Conservation (phyloP, 257 asterid species). For the Schizonepeta tenuifolia region DNA sequence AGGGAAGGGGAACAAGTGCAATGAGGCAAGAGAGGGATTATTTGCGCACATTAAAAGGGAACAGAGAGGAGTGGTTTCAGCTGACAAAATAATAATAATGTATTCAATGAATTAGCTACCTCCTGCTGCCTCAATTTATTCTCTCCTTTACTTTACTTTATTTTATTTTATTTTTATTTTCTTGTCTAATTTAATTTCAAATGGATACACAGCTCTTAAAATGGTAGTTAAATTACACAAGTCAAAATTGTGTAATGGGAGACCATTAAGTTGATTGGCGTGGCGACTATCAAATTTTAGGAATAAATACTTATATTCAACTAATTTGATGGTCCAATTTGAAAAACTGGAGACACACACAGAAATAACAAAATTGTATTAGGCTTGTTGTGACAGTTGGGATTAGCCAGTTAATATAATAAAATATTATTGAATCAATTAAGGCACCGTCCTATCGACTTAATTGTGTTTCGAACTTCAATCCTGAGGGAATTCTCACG, state of each 20-base stretch:
- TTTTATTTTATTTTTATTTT: not conserved
- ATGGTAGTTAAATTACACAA: constrained; percentile 4
- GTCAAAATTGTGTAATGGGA: constrained; percentile 37
- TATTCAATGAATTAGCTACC: constrained; percentile 29
- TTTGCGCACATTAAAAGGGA: constrained; percentile 43
- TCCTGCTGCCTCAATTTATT: constrained; percentile 46
- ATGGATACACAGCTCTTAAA: too few relatives aligned
- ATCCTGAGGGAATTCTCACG: not conserved
- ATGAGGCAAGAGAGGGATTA: constrained; percentile 25
- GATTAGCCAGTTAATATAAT: not conserved
- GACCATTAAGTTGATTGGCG: constrained; percentile 30
- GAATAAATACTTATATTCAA: not conserved
- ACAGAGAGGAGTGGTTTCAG: constrained; percentile 32
- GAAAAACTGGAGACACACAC: not conserved
- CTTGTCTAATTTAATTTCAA: too few relatives aligned
- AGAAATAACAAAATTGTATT: not conserved
- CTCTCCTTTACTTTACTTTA: constrained; percentile 14
- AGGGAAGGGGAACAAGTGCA: not conserved
- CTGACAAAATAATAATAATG: constrained; percentile 35
- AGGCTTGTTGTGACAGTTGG: constrained; percentile 38
- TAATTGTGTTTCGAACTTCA: not conserved
- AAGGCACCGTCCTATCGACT: not conserved
- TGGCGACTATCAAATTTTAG: not conserved
- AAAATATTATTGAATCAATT: constrained; percentile 12
- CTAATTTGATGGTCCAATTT: not conserved